Conservation (phyloP, 257 asterid genomes). For the Hygrophila difformis region DNA sequence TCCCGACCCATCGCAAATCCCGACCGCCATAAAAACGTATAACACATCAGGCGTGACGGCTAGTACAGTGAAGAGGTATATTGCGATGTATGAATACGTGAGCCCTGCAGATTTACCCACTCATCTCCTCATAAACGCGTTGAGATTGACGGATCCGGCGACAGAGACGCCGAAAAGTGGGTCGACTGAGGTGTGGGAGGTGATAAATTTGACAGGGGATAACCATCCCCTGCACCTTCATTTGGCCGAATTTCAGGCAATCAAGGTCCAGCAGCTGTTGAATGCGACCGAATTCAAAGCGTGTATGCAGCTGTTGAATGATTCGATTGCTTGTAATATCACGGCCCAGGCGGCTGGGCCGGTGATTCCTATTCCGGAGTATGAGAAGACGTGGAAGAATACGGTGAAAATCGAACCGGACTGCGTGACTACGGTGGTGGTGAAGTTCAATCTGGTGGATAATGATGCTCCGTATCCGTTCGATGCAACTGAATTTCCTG, state of each 20-base stretch:
- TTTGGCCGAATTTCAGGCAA: constrained; percentile 29
- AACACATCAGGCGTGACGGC: constrained; percentile 1
- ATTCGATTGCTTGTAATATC: constrained; percentile 28
- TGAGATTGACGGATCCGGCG: constrained; percentile 29
- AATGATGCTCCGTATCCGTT: constrained; percentile 40
- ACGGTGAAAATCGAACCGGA: constrained; percentile 44
- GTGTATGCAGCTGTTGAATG: constrained; percentile 29
- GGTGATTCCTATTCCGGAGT: constrained; percentile 11
- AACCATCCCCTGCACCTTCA: constrained; percentile 53
- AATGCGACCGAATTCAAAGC: constrained; percentile 25
- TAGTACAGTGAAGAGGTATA: no score
- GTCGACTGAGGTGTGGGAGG: constrained; percentile 36
- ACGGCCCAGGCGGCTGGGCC: constrained; percentile 20
- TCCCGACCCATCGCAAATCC: not conserved
- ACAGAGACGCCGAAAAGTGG: constrained; percentile 42
- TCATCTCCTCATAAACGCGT: constrained; percentile 31
- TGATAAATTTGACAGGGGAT: constrained; percentile 45
- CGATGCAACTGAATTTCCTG: constrained; percentile 46
- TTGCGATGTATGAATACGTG: constrained; percentile 34
- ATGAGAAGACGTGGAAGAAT: constrained; percentile 55
- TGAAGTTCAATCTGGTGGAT: constrained; percentile 34
- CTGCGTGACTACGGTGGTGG: constrained; percentile 31
- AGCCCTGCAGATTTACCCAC: constrained; percentile 30
- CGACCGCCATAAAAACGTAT: not conserved
- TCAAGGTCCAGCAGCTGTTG: constrained; percentile 18